phyloP scores from a whole-genome alignment of 2,329 filamentous ascomycete species.

The Diaporthe vexans region DNA sequence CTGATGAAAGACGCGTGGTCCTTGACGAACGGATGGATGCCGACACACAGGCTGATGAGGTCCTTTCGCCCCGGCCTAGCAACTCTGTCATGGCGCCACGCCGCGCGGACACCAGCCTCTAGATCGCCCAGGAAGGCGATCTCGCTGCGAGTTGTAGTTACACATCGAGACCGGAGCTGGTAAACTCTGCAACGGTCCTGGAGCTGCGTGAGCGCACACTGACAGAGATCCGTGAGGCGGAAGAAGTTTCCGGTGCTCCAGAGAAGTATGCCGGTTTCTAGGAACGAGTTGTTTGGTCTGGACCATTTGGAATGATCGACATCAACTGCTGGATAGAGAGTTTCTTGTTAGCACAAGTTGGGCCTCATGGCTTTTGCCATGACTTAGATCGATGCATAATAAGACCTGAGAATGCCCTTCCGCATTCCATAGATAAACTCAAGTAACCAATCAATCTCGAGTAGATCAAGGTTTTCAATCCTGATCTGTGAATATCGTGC shows the following conservation, averaged over 20 bases:
- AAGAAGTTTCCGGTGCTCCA: constrained; percentile 23
- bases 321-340: neutral
- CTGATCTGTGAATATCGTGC: neutral
- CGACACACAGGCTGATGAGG: neutral
- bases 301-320: neutral
- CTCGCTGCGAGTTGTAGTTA: neutral
- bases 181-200: neutral
- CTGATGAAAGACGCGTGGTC: neutral
- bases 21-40: neutral
- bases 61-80: neutral
- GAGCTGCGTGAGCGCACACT: neutral
- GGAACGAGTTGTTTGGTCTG: constrained; percentile 1
- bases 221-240: neutral
- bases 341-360: neutral
- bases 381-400: neutral
- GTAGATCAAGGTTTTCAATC: neutral
- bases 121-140: neutral
- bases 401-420: neutral
- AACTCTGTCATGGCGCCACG: constrained; percentile 1
- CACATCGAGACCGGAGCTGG: neutral
- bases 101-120: neutral
- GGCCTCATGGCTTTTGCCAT: neutral
- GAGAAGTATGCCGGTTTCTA: constrained; percentile 5
- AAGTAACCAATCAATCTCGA: constrained; percentile 13
- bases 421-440: constrained; percentile 1